phyloP scores from a whole-genome alignment of 2,329 filamentous ascomycete genomes.

The Apiospora marii region DNA sequence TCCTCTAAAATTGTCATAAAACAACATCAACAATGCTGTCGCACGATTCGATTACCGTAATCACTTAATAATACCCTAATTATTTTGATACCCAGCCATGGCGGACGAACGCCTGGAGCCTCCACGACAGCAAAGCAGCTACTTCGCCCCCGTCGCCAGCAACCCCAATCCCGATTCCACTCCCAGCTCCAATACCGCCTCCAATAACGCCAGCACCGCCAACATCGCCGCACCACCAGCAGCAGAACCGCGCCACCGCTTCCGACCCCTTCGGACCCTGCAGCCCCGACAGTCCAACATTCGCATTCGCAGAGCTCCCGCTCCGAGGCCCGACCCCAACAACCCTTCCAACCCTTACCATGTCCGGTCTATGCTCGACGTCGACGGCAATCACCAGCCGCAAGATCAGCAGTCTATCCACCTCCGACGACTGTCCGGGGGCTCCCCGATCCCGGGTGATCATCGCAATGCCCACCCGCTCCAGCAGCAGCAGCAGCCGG shows the following conservation, averaged over 20 bases:
- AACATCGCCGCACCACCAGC: neutral
- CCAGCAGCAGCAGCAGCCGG: slow-evolving; percentile 1
- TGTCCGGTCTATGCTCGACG: slow-evolving; percentile 24
- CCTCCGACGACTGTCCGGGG: slow-evolving; percentile 5
- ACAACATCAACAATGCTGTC: slow-evolving; percentile 8
- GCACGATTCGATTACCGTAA: neutral
- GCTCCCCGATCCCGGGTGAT: neutral
- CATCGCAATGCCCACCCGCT: neutral
- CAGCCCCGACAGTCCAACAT: slow-evolving; percentile 16
- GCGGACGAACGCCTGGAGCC: slow-evolving; percentile 13
- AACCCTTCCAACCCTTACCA: neutral
- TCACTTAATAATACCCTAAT: neutral
- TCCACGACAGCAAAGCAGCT: slow-evolving; percentile 12
- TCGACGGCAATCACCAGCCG: neutral
- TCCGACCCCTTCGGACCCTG: slow-evolving; percentile 15
- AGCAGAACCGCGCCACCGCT: slow-evolving; percentile 14
- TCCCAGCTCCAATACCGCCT: neutral
- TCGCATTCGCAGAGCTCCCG: slow-evolving; percentile 17
- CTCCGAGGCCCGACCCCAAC: neutral
- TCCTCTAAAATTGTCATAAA: neutral
- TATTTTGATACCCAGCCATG: neutral
- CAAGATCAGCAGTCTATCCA: slow-evolving; percentile 17
- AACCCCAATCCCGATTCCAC: neutral
- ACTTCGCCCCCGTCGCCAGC: neutral
- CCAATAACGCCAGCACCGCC: neutral